Evolutionary conservation across 2,329 filamentous ascomycete species (phyloP), one percentile per base, ranked within the genome.

Genomic region (Neofusicoccum umdonicola): DNA sequence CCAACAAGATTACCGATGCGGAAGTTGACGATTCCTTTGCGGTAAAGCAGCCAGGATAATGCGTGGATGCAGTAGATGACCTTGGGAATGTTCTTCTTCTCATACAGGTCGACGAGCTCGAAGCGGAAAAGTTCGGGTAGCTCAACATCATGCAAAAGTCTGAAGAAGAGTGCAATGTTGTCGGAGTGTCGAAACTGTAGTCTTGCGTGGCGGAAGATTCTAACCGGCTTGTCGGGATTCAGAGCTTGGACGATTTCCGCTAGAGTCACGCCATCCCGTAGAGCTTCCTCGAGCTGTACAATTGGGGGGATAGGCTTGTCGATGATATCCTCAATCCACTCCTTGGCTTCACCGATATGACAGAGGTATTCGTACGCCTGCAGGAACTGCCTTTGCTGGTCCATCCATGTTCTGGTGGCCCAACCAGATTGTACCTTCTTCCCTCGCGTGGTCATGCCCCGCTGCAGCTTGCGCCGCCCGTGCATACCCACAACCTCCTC

Each of bases 61-160:
- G 95, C 95, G 73, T 99, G 95, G 61, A 99, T 95, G 75, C 95
- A 99, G 80, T 99, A 96, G 67, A 99, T 99, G 74, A 98, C 96
- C 77, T 98, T 99, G 3, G 95, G 95, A 1, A 98, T 96, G 72
- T 99, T 99, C 80, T 99, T 99, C 83, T 98, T 99, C 79, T 99
- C 96, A 81, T 99, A 99, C 12, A 99, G 81, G 78, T 99, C 95
- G 68, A 98, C 96, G 51, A 98, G 84, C 76, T 99, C 95, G 76
- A 99, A 99, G 65, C 94, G 88, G 77, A 99, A 99, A 17, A 99
- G 85, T 71, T 99, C 96, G 1, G 95, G 95, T 3, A 99, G 82
- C 72, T 97, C 91, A 8, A 97, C 88, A 66, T 97, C 92, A 68
- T 94, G 91, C 1, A 99, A 84, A 69, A 96, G 97, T 65, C 91